Base-by-base conservation (phyloP, 768 basidiomycete species). In the Pleurotus ostreatus region DNA sequence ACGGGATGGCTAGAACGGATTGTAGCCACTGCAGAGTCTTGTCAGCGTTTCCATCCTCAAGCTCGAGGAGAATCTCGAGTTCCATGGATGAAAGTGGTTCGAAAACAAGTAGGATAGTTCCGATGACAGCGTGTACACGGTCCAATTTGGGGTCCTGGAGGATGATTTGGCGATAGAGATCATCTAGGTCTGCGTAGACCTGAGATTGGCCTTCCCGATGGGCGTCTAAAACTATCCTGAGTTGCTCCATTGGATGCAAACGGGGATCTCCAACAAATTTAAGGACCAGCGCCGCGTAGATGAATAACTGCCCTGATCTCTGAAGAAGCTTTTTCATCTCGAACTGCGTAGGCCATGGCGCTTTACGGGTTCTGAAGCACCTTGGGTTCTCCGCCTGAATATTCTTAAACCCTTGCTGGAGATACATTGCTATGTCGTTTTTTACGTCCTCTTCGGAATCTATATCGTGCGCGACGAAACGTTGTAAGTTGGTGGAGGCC, bases 1-100 rank as follows among this genome's bases (percentile, higher is more conserved):
- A 52, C 6, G 61, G 57, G 13, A 62, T 56, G 16, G 26, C 7
- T 6, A 62, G 46, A n/a, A 62, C 46, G 7, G 57, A 60, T 15
- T 60, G 59, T 6, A 60, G 38, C 15, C 47, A 41, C 7, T 22
- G 49, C 25, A 62, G 20, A 8, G 56, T 44, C 13, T 15, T 18
- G 15, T 15, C 41, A 30, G 49, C 41, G 22, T 59, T 25, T 2
- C 46, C 44, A 9, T 44, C 22, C 12, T 39, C 16, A 11, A 62
- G 56, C n/a, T 37, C 47, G 22, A 57, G 53, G 2, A 60, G 58
- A 3, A 25, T 23, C 34, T 52, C 55, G 13, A 49, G 34, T 11
- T 55, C 25, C 12, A 15, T 40, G 15, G 43, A 2, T 26, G 44
- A 34, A 13, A 55, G 11, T 12, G 58, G 55, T 15, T 15, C 7